Conservation (phyloP, 2,329 filamentous ascomycete species). For the Aspergillus pseudotamarii region DNA sequence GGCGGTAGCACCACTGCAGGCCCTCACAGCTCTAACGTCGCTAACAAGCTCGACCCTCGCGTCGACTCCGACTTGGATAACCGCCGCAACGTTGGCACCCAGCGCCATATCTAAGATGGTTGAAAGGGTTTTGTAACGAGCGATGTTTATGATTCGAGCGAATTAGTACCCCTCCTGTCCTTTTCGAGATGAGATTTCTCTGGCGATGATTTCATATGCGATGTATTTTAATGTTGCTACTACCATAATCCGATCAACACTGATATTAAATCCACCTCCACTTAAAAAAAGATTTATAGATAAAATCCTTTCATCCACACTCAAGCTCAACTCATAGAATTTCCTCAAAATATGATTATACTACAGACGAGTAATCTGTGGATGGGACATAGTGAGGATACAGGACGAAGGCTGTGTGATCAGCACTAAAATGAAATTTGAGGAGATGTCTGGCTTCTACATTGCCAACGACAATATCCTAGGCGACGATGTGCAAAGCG, state of each 20-base stretch:
- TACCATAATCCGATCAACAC: not conserved
- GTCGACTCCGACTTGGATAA: slow-evolving; percentile 52
- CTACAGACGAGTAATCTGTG: not conserved
- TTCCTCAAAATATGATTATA: not conserved
- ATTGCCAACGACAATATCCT: not conserved
- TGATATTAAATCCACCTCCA: not conserved
- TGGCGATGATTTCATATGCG: not conserved
- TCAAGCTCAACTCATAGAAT: not conserved
- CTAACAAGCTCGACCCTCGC: slow-evolving; percentile 59
- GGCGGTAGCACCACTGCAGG: slow-evolving; percentile 32
- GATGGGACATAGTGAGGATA: too few relatives aligned
- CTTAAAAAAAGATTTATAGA: too few relatives aligned
- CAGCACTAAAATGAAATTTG: not conserved
- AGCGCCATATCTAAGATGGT: slow-evolving; percentile 2
- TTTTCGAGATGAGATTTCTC: not conserved
- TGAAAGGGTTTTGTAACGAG: not conserved
- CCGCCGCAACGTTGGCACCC: slow-evolving; percentile 2
- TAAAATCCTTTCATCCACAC: too few relatives aligned
- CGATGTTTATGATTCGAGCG: not conserved
- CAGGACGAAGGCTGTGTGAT: too few relatives aligned
- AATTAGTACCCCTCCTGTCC: not conserved
- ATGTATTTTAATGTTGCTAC: not conserved
- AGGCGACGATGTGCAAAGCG: too few relatives aligned
- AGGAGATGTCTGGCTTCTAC: not conserved
- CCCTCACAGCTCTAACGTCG: slow-evolving; percentile 47